These are phyloP conservation scores for Solanum aculeatissimum DNA, from an alignment of 305 asterid species.

Conservation along the genomic window DNA sequence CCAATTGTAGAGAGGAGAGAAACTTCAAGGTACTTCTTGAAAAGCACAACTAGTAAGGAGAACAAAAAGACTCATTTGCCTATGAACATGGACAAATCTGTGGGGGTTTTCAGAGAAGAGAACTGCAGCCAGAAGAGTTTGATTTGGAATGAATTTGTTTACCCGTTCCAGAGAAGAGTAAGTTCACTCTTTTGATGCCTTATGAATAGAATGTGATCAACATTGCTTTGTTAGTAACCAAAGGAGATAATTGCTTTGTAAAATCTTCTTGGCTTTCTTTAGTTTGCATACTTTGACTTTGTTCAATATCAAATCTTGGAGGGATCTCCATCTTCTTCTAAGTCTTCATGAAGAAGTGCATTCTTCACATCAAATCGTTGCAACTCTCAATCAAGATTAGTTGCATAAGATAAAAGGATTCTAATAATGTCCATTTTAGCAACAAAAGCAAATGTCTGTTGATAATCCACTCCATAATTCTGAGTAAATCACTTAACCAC, in stretches of 20 bases:
- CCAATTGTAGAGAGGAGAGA: constrained; percentile 29
- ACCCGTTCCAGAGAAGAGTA: neutral
- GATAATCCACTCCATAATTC: neutral
- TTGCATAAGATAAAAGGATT: neutral
- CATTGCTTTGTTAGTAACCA: neutral
- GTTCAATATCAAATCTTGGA: neutral
- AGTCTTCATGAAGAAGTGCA: neutral
- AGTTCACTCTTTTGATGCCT: neutral
- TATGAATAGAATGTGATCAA: neutral
- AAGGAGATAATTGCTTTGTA: neutral
- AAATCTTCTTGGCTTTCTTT: neutral
- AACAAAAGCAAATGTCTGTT: neutral
- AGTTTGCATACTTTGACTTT: neutral
- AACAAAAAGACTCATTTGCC: constrained; percentile 50
- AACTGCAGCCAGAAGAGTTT: constrained; percentile 26
- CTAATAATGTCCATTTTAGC: neutral
- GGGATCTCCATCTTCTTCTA: neutral
- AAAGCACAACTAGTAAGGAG: constrained; percentile 43
- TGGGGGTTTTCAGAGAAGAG: constrained; percentile 35
- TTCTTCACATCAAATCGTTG: neutral
- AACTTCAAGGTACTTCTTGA: constrained; percentile 49
- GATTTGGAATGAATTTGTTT: neutral
- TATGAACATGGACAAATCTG: constrained; percentile 26
- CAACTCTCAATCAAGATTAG: neutral
- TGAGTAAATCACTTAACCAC: neutral